Conservation (phyloP, 345 rosid species). For the Euphorbia pulcherrima region DNA sequence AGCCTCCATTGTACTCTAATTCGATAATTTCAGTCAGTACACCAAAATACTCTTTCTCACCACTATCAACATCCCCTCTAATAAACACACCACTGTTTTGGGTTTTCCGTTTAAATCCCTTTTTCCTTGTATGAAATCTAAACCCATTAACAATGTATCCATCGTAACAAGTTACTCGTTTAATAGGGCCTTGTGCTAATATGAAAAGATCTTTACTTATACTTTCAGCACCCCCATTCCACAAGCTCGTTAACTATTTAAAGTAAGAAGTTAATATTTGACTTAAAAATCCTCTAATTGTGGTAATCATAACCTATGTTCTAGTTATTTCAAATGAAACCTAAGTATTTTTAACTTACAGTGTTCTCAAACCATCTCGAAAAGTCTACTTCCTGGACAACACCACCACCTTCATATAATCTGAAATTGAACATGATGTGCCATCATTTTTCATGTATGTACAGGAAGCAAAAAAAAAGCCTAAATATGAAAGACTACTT, state of each 20-base stretch:
- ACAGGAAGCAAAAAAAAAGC: no score
- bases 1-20: neutral
- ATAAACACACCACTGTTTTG: slow-evolving; percentile 1
- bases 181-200: neutral
- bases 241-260: neutral
- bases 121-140: neutral
- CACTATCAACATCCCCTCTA: neutral
- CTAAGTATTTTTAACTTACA: neutral
- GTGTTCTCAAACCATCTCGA: neutral
- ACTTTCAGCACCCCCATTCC: neutral
- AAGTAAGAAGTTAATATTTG: neutral
- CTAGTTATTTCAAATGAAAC: no score
- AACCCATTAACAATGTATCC: neutral
- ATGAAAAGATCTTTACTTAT: neutral
- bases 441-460: no score
- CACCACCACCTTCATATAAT: neutral
- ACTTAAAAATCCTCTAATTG: neutral
- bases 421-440: no score
- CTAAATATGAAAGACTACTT: no score
- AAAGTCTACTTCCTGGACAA: neutral
- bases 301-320: neutral
- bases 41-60: neutral
- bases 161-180: neutral
- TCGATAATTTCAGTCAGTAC: neutral
- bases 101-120: neutral